phyloP scores from a whole-genome alignment of 106 monocot species.

The Gastrodia elata region DNA sequence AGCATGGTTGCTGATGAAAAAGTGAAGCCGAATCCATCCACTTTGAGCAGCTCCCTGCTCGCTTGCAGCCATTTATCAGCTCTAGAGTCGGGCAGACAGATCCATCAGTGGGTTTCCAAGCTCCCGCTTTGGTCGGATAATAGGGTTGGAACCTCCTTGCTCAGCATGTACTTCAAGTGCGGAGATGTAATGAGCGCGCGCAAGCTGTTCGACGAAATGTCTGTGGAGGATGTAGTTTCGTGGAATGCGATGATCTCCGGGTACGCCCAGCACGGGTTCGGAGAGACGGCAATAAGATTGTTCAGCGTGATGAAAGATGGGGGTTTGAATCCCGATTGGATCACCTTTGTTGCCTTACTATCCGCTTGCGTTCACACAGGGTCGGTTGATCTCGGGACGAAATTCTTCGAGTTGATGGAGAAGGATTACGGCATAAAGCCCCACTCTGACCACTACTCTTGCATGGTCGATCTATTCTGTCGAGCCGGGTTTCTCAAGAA shows the following conservation, averaged over 20 bases:
- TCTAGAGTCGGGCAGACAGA: conserved; percentile 47
- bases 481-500: conserved; percentile 60
- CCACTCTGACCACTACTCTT: conserved; percentile 68
- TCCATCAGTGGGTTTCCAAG: conserved; percentile 38
- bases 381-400: conserved; percentile 34
- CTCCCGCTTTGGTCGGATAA: conserved; percentile 42
- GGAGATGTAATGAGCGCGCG: conserved; percentile 52
- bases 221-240: conserved; percentile 22
- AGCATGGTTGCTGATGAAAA: conserved; percentile 16
- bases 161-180: conserved; percentile 95
- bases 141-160: conserved; percentile 52
- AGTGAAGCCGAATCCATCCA: conserved; percentile 40
- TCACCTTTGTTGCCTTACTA: conserved; percentile 65
- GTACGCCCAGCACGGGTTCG: conserved; percentile 48
- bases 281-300: conserved; percentile 34
- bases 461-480: conserved; percentile 73
- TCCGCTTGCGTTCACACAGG: conserved; percentile 75
- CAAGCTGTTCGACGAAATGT: conserved; percentile 44
- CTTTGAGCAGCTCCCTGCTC: conserved; percentile 47
- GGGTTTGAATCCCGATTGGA: conserved; percentile 42
- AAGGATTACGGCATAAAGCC: conserved; percentile 34
- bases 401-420: conserved; percentile 46
- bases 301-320: conserved; percentile 50
- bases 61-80: conserved; percentile 70
- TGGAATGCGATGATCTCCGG: conserved; percentile 95